Evolutionary conservation across 306 rosid genomes (phyloP), one percentile per base, ranked within the genome.

Genomic region (Herpetospermum pedunculosum): DNA sequence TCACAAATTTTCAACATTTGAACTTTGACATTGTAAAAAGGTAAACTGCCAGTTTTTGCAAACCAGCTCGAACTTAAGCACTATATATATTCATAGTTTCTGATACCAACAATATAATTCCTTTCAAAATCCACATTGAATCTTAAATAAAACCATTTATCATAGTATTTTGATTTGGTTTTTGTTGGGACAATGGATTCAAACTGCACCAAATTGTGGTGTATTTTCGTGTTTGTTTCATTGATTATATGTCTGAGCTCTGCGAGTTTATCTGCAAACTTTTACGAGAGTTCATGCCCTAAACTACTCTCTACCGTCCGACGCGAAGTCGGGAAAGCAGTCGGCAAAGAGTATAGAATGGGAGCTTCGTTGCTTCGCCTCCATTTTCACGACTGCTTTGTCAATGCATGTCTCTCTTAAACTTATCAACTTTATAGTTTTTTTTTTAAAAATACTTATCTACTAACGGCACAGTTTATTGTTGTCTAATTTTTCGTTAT

Each of bases 361-460:
- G 76, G 76, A 37, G 76, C 67, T 1, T 73, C 76, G 16, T n/a
- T 72, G 82, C 84, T 81, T 3, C 81, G 85, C 13, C 87, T 86
- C 29, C 83, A 81, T 38, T 83, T 83, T 50, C 90, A 86, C 35
- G 90, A 86, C 4, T 83, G 90, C 68, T 86, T 86, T 67, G 90
- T 86, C 59, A 84, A 78, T 71, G 87, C 75, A 77, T 19, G 76
- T 73, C 3, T 53, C 2, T 59, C 9, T 30, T 59, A 5, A 28
- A 28, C 16, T 44, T 4, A 44, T 44, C 1, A 12, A 44, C 0
- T 44, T 44, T 44, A 44, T 44, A 32, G n/a, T n/a, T n/a, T n/a
- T n/a, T n/a, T n/a, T n/a, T n/a, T n/a, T n/a, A n/a, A n/a, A n/a
- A n/a, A n/a, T n/a, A n/a, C n/a, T n/a, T n/a, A n/a, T n/a, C n/a